Evolutionary conservation across 2,329 filamentous ascomycete species (phyloP).

Genomic region (Periconia sp.): DNA sequence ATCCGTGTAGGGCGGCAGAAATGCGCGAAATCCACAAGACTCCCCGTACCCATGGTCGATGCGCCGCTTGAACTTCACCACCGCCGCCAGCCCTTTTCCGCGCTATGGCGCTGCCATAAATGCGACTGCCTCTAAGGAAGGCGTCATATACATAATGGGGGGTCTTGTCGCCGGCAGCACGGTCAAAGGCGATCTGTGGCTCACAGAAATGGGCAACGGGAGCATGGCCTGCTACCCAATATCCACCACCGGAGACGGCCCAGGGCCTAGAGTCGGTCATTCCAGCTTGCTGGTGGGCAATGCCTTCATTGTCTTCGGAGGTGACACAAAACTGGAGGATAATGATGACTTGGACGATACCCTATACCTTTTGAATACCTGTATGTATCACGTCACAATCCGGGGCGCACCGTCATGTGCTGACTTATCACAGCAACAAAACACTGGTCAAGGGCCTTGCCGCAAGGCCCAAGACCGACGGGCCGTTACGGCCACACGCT

Average conservation of each 20-base stretch:
- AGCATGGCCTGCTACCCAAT: constrained; percentile 91
- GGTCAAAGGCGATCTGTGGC: constrained; percentile 96
- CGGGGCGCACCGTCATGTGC: constrained; percentile 3
- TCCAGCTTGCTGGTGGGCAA: constrained; percentile 94
- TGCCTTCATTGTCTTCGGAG: constrained; percentile 98
- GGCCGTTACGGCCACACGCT: constrained; percentile 95
- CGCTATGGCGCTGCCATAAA: constrained; percentile 98
- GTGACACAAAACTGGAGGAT: constrained; percentile 97
- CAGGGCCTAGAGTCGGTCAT: constrained; percentile 93
- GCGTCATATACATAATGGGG: constrained; percentile 97
- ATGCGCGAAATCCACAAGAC: constrained; percentile 62
- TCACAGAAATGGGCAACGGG: constrained; percentile 85
- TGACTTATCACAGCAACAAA: constrained; percentile 74
- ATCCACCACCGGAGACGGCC: constrained; percentile 89
- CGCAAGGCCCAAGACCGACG: constrained; percentile 81
- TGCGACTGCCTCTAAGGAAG: constrained; percentile 89
- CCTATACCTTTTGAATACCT: constrained; percentile 94
- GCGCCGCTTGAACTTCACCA: constrained; percentile 82
- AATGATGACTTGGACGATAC: constrained; percentile 92
- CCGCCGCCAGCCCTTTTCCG: constrained; percentile 87
- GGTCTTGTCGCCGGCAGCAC: constrained; percentile 93
- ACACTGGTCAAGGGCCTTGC: constrained; percentile 95
- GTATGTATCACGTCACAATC: constrained; percentile 63
- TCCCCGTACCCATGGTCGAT: constrained; percentile 97
- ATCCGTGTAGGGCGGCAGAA: constrained; percentile 26